Evolutionary conservation across 768 basidiomycete genomes (phyloP).

Genomic region (Mycena capillaripes): DNA sequence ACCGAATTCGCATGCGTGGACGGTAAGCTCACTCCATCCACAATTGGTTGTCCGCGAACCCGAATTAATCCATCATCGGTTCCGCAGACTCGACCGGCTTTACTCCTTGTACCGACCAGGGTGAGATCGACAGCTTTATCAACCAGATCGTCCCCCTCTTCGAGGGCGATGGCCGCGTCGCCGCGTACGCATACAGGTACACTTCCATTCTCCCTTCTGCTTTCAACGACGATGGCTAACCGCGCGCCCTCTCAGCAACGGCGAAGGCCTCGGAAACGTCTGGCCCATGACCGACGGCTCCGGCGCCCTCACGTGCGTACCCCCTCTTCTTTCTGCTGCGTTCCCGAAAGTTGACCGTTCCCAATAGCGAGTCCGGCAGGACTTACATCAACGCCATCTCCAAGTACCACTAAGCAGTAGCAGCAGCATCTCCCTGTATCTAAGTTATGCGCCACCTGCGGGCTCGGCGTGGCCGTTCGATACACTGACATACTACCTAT

Average conservation of each 20-base stretch:
- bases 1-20: slow-evolving; percentile 65
- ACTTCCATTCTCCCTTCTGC: no score
- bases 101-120: slow-evolving; percentile 59
- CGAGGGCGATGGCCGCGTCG: slow-evolving; percentile 51
- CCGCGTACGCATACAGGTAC: slow-evolving; percentile 58
- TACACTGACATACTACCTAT: not conserved
- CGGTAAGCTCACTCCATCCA: slow-evolving; percentile 43
- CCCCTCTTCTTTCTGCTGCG: not conserved
- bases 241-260: slow-evolving; percentile 46
- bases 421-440: not conserved
- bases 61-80: not conserved
- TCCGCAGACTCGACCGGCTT: slow-evolving; percentile 53
- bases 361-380: slow-evolving; percentile 30
- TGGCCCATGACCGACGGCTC: slow-evolving; percentile 56
- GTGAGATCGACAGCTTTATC: slow-evolving; percentile 58
- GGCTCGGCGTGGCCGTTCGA: slow-evolving; percentile 27
- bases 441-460: slow-evolving; percentile 19
- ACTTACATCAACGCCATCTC: slow-evolving; percentile 36
- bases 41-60: not conserved
- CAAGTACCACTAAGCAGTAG: slow-evolving; percentile 26
- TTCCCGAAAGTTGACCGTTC: no score
- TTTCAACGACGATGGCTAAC: not conserved
- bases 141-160: slow-evolving; percentile 55
- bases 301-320: slow-evolving; percentile 29
- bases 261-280: slow-evolving; percentile 58